phyloP scores from a whole-genome alignment of 306 rosid genomes.

The Comarum palustre region DNA sequence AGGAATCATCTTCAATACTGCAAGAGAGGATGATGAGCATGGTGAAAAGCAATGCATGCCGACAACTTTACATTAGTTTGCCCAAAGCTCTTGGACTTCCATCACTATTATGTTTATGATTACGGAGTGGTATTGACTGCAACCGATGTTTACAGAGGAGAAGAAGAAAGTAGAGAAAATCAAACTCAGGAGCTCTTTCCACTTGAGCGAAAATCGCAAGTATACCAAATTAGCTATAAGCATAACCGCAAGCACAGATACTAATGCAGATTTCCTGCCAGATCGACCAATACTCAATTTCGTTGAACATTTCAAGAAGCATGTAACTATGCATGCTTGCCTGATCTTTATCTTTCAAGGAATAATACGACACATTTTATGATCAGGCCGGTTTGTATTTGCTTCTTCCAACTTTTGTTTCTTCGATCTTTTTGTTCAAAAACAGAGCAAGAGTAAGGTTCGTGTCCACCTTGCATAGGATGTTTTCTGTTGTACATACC shows the following conservation, averaged over 20 bases:
- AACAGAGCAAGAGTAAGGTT: not conserved
- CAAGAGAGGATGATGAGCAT: not conserved
- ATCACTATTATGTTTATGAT: not conserved
- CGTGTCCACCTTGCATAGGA: not conserved
- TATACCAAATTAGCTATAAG: conserved; percentile 11
- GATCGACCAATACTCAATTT: conserved; percentile 45
- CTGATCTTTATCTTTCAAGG: not conserved
- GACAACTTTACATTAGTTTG: not conserved
- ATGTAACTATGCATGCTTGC: not conserved
- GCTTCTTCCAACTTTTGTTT: not conserved
- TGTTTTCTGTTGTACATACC: not conserved
- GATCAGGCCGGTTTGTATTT: not conserved
- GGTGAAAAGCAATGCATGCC: not conserved
- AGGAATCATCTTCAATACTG: conserved; percentile 46
- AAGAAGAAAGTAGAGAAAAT: conserved; percentile 3
- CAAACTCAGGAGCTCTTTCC: conserved; percentile 64
- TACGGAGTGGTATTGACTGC: not conserved
- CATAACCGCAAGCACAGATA: conserved; percentile 19
- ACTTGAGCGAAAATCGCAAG: conserved; percentile 23
- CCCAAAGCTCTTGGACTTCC: conserved; percentile 21
- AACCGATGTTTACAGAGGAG: not conserved
- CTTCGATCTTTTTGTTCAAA: not conserved
- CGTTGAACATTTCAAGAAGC: conserved; percentile 26
- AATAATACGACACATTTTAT: not conserved
- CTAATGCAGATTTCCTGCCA: conserved; percentile 7